phyloP scores from a whole-genome alignment of 140 eudicot genomes.

The Anethum foeniculum region DNA sequence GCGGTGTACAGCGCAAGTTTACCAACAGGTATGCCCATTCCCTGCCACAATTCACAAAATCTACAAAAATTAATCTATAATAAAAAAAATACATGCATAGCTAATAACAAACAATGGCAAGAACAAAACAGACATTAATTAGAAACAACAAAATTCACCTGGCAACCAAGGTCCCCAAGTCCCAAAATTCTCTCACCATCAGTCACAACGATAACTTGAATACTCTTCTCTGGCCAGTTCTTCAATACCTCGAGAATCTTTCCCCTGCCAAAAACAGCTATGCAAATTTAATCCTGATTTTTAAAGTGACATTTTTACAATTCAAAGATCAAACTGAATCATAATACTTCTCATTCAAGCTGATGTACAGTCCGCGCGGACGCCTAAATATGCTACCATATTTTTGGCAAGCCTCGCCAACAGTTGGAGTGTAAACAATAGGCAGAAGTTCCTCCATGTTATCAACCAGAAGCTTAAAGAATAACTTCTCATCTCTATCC shows the following conservation, averaged over 20 bases:
- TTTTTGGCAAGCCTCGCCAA: slow-evolving; percentile 2
- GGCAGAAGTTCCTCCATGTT: slow-evolving; percentile 3
- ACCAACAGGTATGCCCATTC: slow-evolving; percentile 1
- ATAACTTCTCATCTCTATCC: slow-evolving; percentile 2
- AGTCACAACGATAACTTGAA: slow-evolving; percentile 3
- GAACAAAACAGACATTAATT: not conserved
- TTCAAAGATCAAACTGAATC: not conserved
- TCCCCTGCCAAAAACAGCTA: not conserved
- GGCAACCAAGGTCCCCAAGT: slow-evolving; percentile 6
- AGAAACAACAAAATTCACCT: not conserved
- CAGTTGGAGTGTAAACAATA: slow-evolving; percentile 5
- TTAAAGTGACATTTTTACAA: not conserved
- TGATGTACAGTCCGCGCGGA: not conserved
- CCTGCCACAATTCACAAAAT: not conserved
- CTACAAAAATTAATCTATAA: not conserved
- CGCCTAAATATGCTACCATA: slow-evolving; percentile 2
- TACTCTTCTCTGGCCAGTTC: not conserved
- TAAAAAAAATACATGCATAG: not conserved
- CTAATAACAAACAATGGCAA: not conserved
- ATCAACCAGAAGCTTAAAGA: not conserved
- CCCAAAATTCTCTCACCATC: slow-evolving; percentile 1
- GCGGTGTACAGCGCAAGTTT: slow-evolving; percentile 2
- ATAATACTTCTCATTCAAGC: not conserved
- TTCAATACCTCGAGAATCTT: not conserved
- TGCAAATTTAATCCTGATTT: not conserved